Evolutionary conservation across 2,329 filamentous ascomycete species (phyloP).

Genomic region (Phialocephala subalpina): DNA sequence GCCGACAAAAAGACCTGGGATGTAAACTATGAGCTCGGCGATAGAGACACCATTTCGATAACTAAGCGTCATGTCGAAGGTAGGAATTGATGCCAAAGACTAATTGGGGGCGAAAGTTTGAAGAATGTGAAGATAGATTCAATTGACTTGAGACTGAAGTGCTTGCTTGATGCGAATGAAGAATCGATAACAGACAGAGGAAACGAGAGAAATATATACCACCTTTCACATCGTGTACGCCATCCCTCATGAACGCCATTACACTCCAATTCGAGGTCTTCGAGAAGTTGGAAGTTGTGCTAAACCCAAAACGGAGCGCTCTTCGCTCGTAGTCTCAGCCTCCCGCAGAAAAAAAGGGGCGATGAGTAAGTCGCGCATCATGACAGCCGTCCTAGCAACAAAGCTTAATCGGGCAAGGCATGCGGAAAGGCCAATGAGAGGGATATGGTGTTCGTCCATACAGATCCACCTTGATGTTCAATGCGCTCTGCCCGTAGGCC

Average conservation of each 20-base stretch:
- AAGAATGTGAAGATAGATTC: background rate
- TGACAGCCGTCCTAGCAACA: background rate
- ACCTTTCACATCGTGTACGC: background rate
- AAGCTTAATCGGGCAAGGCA: background rate
- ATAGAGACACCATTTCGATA: conserved; percentile 51
- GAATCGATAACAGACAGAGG: conserved; percentile 8
- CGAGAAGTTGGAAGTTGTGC: background rate
- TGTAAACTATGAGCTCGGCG: conserved; percentile 51
- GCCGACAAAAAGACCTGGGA: conserved; percentile 47
- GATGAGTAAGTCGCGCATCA: background rate
- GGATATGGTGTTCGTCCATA: no score
- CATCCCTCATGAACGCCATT: conserved; percentile 61
- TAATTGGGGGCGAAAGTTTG: background rate
- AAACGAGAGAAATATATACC: conserved; percentile 24
- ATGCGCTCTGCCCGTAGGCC: no score
- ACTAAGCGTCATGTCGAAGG: conserved; percentile 30
- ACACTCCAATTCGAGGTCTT: background rate
- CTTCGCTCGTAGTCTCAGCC: conserved; percentile 23
- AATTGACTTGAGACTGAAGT: conserved; percentile 14
- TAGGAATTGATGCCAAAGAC: background rate
- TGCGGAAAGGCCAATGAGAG: background rate
- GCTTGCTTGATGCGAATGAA: conserved; percentile 6
- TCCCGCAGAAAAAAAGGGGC: background rate
- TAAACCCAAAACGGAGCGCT: conserved; percentile 17
- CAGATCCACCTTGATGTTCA: no score